A percentile compares a stretch with the other conserved stretches of the same genome.
phyloP scores from a whole-genome alignment of 1,284 basidiomycete species.

The Peniophora sp. region DNA sequence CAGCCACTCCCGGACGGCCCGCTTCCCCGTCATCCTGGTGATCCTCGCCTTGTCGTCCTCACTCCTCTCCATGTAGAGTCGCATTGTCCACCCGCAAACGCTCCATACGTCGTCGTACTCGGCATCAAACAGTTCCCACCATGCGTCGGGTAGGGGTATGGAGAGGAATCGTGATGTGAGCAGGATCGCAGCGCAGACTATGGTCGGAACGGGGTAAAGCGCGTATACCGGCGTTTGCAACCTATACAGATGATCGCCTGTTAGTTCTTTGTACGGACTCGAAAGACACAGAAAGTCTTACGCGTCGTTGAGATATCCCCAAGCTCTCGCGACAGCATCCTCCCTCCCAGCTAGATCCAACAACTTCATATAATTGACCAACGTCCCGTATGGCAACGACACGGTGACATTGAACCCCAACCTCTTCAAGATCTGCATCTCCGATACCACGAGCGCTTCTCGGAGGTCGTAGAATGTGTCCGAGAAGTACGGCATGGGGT shows the following conservation, averaged over 20 bases:
- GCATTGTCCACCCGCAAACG: conserved; percentile 74
- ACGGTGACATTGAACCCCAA: conserved; percentile 86
- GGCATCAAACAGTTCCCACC: conserved; percentile 88
- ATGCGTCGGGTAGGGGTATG: conserved; percentile 71
- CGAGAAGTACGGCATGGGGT: conserved; percentile 82
- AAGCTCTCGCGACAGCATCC: conserved; percentile 70
- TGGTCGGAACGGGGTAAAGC: conserved; percentile 79
- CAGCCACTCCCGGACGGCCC: conserved; percentile 68
- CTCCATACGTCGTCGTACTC: conserved; percentile 80
- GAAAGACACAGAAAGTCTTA: conserved; percentile 22
- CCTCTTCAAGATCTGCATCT: conserved; percentile 97
- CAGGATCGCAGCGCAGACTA: conserved; percentile 82
- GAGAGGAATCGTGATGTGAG: conserved; percentile 62
- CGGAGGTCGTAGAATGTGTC: conserved; percentile 81
- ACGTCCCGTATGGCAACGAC: conserved; percentile 86
- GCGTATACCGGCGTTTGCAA: conserved; percentile 89
- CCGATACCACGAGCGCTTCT: conserved; percentile 85
- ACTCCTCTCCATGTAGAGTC: conserved; percentile 52
- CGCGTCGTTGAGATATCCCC: conserved; percentile 92
- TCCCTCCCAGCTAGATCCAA: conserved; percentile 71
- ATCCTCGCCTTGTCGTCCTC: conserved; percentile 32
- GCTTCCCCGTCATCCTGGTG: conserved; percentile 54
- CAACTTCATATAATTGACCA: conserved; percentile 92
- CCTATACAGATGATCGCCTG: conserved; percentile 38
- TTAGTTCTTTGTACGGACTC: too few relatives aligned